These are phyloP conservation scores for Podila horticola DNA, from an alignment of 192 early-diverging fungal species.

Conservation along the genomic window DNA sequence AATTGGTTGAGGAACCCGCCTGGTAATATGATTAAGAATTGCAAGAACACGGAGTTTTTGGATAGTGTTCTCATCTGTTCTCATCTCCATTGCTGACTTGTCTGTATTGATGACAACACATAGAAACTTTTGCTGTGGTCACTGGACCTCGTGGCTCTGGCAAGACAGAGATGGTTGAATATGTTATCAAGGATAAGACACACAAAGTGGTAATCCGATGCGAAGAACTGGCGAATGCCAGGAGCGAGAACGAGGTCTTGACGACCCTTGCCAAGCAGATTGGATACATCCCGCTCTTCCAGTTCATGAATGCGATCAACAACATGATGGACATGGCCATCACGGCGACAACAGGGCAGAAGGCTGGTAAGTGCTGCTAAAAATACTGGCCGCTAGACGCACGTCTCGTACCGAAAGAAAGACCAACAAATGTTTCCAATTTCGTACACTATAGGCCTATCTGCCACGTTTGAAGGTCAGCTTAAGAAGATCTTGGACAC, in stretches of 20 bases:
- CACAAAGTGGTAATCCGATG: constrained; percentile 85
- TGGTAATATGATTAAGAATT: constrained; percentile 37
- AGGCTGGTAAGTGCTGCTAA: constrained; percentile 62
- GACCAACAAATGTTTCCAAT: background rate
- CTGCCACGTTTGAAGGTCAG: constrained; percentile 85
- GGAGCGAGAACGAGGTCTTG: constrained; percentile 79
- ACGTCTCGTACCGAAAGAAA: background rate
- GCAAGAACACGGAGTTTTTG: background rate
- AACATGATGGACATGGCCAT: constrained; percentile 83
- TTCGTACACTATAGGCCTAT: constrained; percentile 60
- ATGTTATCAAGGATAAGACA: constrained; percentile 71
- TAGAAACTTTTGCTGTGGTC: constrained; percentile 87
- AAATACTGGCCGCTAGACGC: background rate
- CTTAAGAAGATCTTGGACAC: constrained; percentile 87
- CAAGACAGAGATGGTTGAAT: constrained; percentile 78
- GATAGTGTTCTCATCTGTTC: background rate
- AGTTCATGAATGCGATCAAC: constrained; percentile 71
- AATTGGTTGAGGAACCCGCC: constrained; percentile 67
- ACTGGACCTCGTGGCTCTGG: constrained; percentile 88
- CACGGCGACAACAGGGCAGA: constrained; percentile 75
- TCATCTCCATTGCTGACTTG: background rate
- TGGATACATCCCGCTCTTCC: constrained; percentile 92
- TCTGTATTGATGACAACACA: background rate
- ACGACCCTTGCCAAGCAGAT: constrained; percentile 84
- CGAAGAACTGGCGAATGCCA: constrained; percentile 77